Base-by-base conservation (phyloP, 768 basidiomycete species). In the Suillus brevipes region DNA sequence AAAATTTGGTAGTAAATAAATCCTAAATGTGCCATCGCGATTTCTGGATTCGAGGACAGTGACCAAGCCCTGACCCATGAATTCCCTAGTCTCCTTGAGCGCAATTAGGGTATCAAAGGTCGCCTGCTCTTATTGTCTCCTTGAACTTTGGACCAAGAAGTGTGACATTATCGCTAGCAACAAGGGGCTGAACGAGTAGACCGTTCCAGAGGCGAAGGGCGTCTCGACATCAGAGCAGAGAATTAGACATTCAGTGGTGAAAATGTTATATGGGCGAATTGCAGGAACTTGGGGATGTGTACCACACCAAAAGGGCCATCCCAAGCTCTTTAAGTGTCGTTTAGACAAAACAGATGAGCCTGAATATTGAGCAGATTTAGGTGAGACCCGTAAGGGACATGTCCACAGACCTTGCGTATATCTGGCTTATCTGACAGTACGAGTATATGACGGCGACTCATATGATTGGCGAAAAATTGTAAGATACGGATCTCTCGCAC, bases 31-130 rank as follows among this genome's bases (percentile, higher is more conserved):
- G 59, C 77, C 77, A 62, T 78, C 72, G 65, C 75, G 70, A 42
- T 78, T 69, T 67, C 67, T 68, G 7, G 72, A 71, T 28, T 74
- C 67, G 25, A 58, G 66, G 7, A 74, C 69, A 58, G 66, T 69
- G 28, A 80, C 38, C 49, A 70, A 69, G 45, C 76, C 68, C 16
- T 75, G 70, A 25, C 80, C 79, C 38, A 80, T 63, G 64, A 79
- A 77, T 49, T 69, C 74, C 61, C 65, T 69, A 23, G 71, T 73
- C 49, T 69, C 72, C 47, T 73, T 73, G 28, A 69, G 67, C 28
- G 70, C 71, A 65, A 79, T 64, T 62, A 80, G 66, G 16, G 64
- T 65, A 49, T 69, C 67, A 61, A 81, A 71, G 40, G 69, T 67
- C 23, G 76, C 74, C 34, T 56, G 63, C 18, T 72, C 65, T 66